Evolutionary conservation across 2,329 filamentous ascomycete species (phyloP).

Genomic region (Monilinia fructigena): DNA sequence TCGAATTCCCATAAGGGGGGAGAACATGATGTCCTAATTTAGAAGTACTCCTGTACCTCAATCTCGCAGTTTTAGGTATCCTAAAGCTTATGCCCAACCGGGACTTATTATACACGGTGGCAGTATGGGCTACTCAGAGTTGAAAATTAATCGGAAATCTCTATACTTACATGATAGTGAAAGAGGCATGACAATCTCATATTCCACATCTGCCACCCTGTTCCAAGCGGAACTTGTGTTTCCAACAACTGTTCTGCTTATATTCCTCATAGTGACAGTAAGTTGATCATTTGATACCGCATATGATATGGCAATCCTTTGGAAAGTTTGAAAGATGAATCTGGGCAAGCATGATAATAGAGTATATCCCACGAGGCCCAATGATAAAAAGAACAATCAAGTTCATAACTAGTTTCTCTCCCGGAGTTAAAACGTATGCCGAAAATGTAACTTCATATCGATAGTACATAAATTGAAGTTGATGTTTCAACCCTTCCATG

Average conservation of each 20-base stretch:
- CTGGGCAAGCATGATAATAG: constrained; percentile 20
- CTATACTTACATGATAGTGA: constrained; percentile 8
- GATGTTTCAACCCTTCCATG: constrained; percentile 6
- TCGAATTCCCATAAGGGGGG: too few relatives aligned
- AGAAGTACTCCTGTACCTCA: too few relatives aligned
- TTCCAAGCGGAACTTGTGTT: constrained; percentile 15
- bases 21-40: too few relatives aligned
- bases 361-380: constrained; percentile 22
- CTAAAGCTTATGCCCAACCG: too few relatives aligned
- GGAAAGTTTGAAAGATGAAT: constrained; percentile 14
- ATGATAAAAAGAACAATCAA: constrained; percentile 40
- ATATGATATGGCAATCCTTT: constrained; percentile 23
- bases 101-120: too few relatives aligned
- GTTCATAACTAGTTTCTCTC: constrained; percentile 46
- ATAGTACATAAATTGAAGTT: constrained; percentile 36
- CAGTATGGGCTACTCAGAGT: not conserved
- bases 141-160: not conserved
- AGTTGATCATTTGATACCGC: constrained; percentile 17
- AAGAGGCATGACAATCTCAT: not conserved
- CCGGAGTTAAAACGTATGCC: constrained; percentile 45
- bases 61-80: too few relatives aligned
- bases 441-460: constrained; percentile 49
- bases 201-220: not conserved
- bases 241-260: not conserved
- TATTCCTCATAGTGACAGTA: not conserved